Evolutionary conservation across 2,329 filamentous ascomycete genomes (phyloP).

Genomic region (Fusarium sp.): DNA sequence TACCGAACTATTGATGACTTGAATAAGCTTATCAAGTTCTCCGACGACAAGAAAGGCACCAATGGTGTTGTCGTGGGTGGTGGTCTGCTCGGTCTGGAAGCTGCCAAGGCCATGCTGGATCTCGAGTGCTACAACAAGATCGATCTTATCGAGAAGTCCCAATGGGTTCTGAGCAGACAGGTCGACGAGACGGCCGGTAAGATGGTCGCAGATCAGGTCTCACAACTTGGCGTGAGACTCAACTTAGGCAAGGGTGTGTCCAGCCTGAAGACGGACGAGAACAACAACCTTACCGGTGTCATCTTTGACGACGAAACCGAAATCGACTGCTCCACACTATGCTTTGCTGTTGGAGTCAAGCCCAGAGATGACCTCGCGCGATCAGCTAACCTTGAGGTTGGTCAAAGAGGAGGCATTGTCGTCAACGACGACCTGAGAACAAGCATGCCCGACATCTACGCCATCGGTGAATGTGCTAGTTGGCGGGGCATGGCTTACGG

Average conservation of each 20-base stretch:
- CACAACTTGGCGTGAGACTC: conserved; percentile 81
- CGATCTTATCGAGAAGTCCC: conserved; percentile 82
- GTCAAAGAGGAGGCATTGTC: conserved; percentile 78
- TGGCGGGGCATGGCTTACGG: conserved; percentile 90
- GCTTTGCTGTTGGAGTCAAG: conserved; percentile 89
- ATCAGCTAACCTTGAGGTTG: conserved; percentile 76
- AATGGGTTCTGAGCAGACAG: conserved; percentile 85
- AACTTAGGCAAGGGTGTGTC: conserved; percentile 80
- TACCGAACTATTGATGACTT: conserved; percentile 89
- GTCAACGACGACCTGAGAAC: conserved; percentile 76
- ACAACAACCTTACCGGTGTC: conserved; percentile 77
- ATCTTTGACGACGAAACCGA: conserved; percentile 83
- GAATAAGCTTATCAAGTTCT: conserved; percentile 79
- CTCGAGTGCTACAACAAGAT: conserved; percentile 79
- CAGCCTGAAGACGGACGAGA: conserved; percentile 73
- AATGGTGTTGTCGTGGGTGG: conserved; percentile 84
- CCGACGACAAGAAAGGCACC: conserved; percentile 72
- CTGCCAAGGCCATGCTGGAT: conserved; percentile 92
- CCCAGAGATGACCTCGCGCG: conserved; percentile 82
- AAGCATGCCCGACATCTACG: conserved; percentile 79
- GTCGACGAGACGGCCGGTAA: conserved; percentile 82
- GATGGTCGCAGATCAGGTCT: conserved; percentile 85
- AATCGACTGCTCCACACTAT: conserved; percentile 82
- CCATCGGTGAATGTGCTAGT: conserved; percentile 90
- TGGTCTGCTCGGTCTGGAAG: conserved; percentile 86